Evolutionary conservation across 140 eudicot genomes (phyloP), one percentile per base, ranked within the genome.

Genomic region (Ambrosia hybrid): DNA sequence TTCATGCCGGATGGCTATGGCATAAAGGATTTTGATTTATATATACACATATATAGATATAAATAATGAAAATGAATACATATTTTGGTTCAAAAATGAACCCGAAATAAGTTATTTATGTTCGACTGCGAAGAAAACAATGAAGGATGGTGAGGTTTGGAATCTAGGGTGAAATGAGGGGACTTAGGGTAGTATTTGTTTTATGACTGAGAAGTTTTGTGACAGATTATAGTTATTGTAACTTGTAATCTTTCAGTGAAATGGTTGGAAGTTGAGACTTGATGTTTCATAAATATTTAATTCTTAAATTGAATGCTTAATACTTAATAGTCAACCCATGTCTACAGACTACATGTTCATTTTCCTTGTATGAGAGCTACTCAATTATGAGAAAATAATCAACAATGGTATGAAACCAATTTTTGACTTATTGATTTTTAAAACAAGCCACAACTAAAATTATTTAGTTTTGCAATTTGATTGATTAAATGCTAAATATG

Each of bases 1-100:
- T 81, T 64, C 76, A 73, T 55, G 82, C 89, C 9, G 85, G 75
- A 83, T 89, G 75, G 90, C 87, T 69, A 88, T 84, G 17, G 92
- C 92, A 14, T 87, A 69, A 70, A 41, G 51, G n/a, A 17, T 58
- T 76, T 59, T 36, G 51, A 30, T 36, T 11, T 16, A 13, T 45
- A 79, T 51, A 33, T n/a, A 64, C 39, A 57, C 41, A 71, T 36
- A 76, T 48, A 74, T 65, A 68, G 51, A 77, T 73, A 78, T 76
- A 73, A 81, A 76, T 77, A 80, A 76, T 45, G 63, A n/a, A 57
- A 58, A 60, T 43, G 73, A 26, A 78, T 57, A 49, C 72, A 46
- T 56, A 57, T 56, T 57, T 66, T 66, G 83, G 71, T 65, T 73
- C 73, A 26, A 72, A 62, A 51, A 46, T 21, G 83, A 73, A 70